A percentile compares a stretch with the other conserved stretches of the same genome.
Conservation (phyloP, 345 rosid species). For the Murraya paniculata region DNA sequence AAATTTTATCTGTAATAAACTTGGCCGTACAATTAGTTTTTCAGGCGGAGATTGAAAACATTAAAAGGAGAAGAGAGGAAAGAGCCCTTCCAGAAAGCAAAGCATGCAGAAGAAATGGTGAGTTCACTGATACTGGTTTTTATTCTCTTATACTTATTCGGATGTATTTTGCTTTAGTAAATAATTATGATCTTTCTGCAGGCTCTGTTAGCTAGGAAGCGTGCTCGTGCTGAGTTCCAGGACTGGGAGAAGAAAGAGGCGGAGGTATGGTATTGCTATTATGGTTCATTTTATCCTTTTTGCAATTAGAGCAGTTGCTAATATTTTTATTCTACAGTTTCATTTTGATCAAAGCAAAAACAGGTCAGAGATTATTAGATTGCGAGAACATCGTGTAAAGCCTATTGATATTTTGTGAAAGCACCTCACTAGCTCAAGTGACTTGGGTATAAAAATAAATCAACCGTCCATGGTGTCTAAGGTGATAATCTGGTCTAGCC, state of each 20-base stretch:
- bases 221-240: slow-evolving; percentile 92
- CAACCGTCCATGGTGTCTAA: slow-evolving; percentile 90
- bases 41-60: too few relatives aligned
- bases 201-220: slow-evolving; percentile 91
- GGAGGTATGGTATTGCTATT: slow-evolving; percentile 46
- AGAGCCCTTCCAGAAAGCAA: slow-evolving; percentile 90
- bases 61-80: slow-evolving; percentile 95
- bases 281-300: background rate
- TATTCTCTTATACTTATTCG: background rate
- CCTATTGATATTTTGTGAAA: slow-evolving; percentile 84
- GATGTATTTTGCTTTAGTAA: background rate
- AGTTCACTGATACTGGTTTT: slow-evolving; percentile 1
- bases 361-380: slow-evolving; percentile 80
- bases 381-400: slow-evolving; percentile 80
- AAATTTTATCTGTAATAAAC: too few relatives aligned
- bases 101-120: slow-evolving; percentile 94
- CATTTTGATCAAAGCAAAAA: slow-evolving; percentile 97
- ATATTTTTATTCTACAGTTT: slow-evolving; percentile 52
- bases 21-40: too few relatives aligned
- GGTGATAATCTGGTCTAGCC: slow-evolving; percentile 36
- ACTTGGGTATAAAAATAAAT: slow-evolving; percentile 67
- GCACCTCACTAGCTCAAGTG: slow-evolving; percentile 79
- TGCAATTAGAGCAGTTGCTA: slow-evolving; percentile 8
- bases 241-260: slow-evolving; percentile 99
- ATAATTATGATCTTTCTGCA: slow-evolving; percentile 27